Conservation (phyloP, 306 rosid genomes). For the Cicer pinnatifidum region DNA sequence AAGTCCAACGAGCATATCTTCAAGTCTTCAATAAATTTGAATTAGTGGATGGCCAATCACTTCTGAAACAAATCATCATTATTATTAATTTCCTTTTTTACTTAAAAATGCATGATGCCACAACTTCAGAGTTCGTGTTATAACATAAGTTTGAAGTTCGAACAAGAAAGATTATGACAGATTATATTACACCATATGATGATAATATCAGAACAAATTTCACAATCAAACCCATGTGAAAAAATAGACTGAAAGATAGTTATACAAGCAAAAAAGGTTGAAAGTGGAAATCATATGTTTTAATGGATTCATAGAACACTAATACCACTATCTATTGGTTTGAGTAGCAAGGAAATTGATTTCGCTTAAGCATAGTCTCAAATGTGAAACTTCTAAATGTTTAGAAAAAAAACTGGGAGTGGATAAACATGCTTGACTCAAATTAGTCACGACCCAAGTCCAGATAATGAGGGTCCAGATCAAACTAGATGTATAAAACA, state of each 20-base stretch:
- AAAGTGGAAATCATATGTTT: constrained; percentile 21
- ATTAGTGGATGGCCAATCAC: constrained; percentile 12
- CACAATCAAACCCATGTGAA: background rate
- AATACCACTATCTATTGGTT: background rate
- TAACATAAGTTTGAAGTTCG: background rate
- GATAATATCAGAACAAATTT: constrained; percentile 8
- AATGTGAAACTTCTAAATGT: background rate
- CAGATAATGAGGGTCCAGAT: background rate
- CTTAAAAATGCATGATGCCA: constrained; percentile 4
- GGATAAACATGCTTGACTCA: background rate
- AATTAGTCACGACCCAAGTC: background rate
- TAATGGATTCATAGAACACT: constrained; percentile 5
- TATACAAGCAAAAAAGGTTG: constrained; percentile 4
- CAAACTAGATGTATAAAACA: constrained; percentile 29
- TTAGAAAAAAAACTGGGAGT: background rate
- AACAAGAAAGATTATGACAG: background rate
- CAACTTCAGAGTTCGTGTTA: constrained; percentile 4
- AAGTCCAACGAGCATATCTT: constrained; percentile 29
- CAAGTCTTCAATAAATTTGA: constrained; percentile 31
- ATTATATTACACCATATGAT: background rate
- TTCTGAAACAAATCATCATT: constrained; percentile 32
- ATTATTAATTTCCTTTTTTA: background rate
- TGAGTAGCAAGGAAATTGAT: background rate
- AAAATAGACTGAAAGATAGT: background rate
- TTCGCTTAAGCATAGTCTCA: background rate